These are phyloP conservation scores for Polyporus arcularius DNA, from an alignment of 768 basidiomycete genomes.

Conservation along the genomic window DNA sequence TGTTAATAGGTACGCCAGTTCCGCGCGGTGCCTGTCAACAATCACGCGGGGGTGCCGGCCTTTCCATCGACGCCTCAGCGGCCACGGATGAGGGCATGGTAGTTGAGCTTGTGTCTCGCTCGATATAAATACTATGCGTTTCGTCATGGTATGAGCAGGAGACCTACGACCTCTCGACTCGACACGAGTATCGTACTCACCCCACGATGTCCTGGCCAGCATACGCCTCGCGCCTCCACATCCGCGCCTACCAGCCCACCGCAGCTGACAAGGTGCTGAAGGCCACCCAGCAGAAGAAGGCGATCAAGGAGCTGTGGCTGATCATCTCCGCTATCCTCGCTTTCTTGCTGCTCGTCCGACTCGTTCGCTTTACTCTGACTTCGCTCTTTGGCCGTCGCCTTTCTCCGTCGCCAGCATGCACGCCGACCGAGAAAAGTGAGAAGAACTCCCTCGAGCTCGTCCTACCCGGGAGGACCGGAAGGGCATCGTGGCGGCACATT, in stretches of 20 bases:
- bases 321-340: conserved; percentile 40
- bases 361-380: conserved; percentile 21
- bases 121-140: conserved; percentile 15
- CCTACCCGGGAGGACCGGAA: conserved; percentile 18
- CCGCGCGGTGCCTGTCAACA: conserved; percentile 9
- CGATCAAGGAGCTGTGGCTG: conserved; percentile 44
- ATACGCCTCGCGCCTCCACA: conserved; percentile 7
- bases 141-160: background rate
- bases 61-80: conserved; percentile 5
- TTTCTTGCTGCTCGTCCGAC: conserved; percentile 37
- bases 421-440: conserved; percentile 8
- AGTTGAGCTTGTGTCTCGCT: background rate
- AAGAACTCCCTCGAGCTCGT: conserved; percentile 15
- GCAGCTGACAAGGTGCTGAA: conserved; percentile 38
- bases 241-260: conserved; percentile 26
- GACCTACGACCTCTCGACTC: conserved; percentile 7
- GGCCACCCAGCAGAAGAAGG: conserved; percentile 36
- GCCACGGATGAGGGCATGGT: background rate
- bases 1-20: conserved; percentile 7
- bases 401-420: background rate
- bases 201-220: conserved; percentile 12
- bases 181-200: background rate
- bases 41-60: conserved; percentile 17
- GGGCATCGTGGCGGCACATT: conserved; percentile 32
- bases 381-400: background rate